phyloP scores from a whole-genome alignment of 2,329 filamentous ascomycete genomes.

The Trichoderma semiorbis region DNA sequence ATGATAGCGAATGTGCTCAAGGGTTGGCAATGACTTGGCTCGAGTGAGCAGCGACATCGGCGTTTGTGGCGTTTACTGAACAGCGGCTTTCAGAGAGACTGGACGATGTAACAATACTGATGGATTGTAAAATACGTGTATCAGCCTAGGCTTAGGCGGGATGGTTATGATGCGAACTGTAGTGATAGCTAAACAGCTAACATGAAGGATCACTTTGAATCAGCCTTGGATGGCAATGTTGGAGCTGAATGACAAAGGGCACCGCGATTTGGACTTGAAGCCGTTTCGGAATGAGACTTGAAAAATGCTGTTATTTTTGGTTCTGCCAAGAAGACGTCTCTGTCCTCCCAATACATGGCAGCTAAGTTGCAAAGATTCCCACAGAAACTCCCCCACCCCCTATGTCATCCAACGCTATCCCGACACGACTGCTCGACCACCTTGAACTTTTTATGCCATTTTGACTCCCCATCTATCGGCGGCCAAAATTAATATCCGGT shows the following conservation, averaged over 20 bases:
- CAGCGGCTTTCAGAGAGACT: not conserved
- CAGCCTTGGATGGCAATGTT: not conserved
- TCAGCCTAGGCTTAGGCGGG: not conserved
- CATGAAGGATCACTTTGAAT: not conserved
- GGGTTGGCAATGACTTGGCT: not conserved
- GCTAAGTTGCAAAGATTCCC: slow-evolving; percentile 17
- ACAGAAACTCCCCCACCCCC: slow-evolving; percentile 9
- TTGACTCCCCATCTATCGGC: not conserved
- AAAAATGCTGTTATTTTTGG: not conserved
- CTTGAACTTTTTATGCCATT: not conserved
- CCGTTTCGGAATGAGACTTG: slow-evolving; percentile 20
- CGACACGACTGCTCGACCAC: not conserved
- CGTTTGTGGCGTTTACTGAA: slow-evolving; percentile 16
- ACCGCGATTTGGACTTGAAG: slow-evolving; percentile 27
- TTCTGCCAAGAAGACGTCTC: slow-evolving; percentile 9
- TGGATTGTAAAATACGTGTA: not conserved
- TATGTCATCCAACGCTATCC: slow-evolving; percentile 15
- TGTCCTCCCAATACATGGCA: slow-evolving; percentile 15
- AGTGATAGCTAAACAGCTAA: not conserved
- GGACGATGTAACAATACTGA: not conserved
- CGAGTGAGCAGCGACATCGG: not conserved
- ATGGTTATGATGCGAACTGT: not conserved
- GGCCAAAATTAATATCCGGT: slow-evolving; percentile 63
- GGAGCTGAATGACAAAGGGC: slow-evolving; percentile 17
- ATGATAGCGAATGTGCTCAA: not conserved